Base-by-base conservation (phyloP, 352 stramenopile species). In the Globisporangium cystogenes region DNA sequence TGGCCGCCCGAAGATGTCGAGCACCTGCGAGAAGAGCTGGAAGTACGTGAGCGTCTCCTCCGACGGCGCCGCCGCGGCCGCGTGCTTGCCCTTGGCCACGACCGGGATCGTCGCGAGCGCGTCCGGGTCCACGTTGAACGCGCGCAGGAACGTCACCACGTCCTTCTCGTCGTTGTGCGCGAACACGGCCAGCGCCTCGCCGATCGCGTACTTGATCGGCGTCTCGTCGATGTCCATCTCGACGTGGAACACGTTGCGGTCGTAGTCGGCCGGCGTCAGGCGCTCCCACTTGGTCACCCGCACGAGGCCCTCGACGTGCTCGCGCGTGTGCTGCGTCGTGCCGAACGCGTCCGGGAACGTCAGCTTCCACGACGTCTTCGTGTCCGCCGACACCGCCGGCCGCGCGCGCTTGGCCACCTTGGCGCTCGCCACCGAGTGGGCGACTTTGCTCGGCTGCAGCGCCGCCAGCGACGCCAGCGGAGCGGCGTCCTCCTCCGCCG, bases 211-310 rank as follows among this genome's bases (percentile, higher is more conserved):
- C 74, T 81, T 76, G 62, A 95, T 86, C 33, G 63, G 64, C 20
- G 75, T 88, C 65, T 82, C 82, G 21, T 59, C 84, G 48, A 86
- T 91, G 67, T 93, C 85, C 71, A 95, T 90, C 54, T 90, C 81
- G 44, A 93, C 52, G 64, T 93, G 85, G 68, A 92, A 90, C 35
- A 95, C 85, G 60, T 95, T 90, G 36, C 85, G 81, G 57, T 70
- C 76, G 70, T 95, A 95, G 59, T 89, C 79, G 14, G 51, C 55
- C 1, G 85, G 85, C 16, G 85, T 95, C 40, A 95, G 65, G 26
- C 85, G 78, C 57, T 87, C 65, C 72, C 80, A 90, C 53, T 88
- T 88, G 46, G 76, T 90, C 45, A 93, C 76, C 23, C 58, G 68
- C 50, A 90, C 76, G 16, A 93, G 48, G 31, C 82, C 74, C 37